Percentiles rank a stretch among this genome's conserved stretches.
Conservation (phyloP, 441 rosid genomes). For the Pelargonium fulgidum region DNA sequence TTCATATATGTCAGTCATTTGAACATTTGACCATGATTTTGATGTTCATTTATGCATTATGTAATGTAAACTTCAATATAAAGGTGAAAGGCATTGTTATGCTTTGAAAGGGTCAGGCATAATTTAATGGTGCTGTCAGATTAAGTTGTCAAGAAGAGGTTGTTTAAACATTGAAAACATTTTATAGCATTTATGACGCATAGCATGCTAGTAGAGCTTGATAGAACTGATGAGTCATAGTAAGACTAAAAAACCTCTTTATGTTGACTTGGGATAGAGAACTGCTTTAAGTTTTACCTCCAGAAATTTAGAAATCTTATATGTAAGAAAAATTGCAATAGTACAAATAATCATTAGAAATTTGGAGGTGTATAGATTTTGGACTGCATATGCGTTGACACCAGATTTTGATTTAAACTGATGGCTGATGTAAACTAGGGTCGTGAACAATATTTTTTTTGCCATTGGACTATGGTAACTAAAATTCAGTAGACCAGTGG, state of each 20-base stretch:
- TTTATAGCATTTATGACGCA: background rate
- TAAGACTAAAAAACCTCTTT: constrained; percentile 2
- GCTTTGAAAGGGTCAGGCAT: background rate
- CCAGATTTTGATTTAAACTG: background rate
- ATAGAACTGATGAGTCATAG: constrained; percentile 2
- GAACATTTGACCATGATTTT: background rate
- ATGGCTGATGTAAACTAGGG: constrained; percentile 1
- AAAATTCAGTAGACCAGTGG: background rate
- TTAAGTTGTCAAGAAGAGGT: constrained; percentile 1
- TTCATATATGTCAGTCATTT: background rate
- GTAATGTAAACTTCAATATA: background rate
- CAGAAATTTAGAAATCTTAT: background rate
- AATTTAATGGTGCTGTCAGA: background rate
- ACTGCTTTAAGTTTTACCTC: background rate
- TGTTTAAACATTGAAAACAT: background rate
- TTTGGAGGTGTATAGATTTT: background rate
- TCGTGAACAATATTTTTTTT: background rate
- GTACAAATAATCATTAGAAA: constrained; percentile 4
- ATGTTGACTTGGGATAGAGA: background rate
- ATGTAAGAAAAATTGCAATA: background rate
- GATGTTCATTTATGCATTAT: background rate
- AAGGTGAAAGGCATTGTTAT: constrained; percentile 1
- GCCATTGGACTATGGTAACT: constrained; percentile 3
- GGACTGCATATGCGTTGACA: background rate
- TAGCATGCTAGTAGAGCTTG: constrained; percentile 1